Evolutionary conservation across 306 rosid genomes (phyloP), one percentile per base, ranked within the genome.

Genomic region (Malus asiatica): DNA sequence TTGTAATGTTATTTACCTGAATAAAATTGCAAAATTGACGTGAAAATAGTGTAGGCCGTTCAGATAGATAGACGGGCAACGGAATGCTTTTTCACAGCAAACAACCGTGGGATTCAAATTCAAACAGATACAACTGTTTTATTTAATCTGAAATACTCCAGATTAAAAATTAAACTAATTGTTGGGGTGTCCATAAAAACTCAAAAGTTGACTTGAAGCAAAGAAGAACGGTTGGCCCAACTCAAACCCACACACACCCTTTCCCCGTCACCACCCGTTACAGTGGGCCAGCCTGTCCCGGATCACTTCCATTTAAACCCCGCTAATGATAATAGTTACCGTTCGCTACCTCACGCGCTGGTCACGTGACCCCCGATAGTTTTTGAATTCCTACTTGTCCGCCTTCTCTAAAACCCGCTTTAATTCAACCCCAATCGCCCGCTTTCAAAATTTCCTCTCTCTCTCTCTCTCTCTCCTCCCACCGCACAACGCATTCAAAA

Each of bases 301-400:
- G 14, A 3, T 14, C 72, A 3, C 59, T 13, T 9, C 63, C 20
- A 61, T 71, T 76, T 66, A 57, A 73, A 67, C 7, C 83, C 79
- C 64, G n/a, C 78, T 33, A 16, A 77, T 51, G 0, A 14, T 48
- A 15, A 48, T 16, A 8, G 60, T 57, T 57, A 73, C 92, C 94
- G 94, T 91, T 89, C 44, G 68, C 18, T 59, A 1, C 15, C 0
- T 19, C 97, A 83, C 89, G 87, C 77, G 91, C 80, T 18, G 7
- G 42, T 63, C 86, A 80, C 91, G 86, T 85, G 95, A 83, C 18
- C 58, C 3, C 33, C 70, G 27, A 6, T 44, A 80, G 25, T 90
- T 90, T 74, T 92, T 90, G 97, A 92, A 92, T 88, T 81, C 90
- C 88, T 88, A 87, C 90, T 66, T 68, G 52, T 83, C 86, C 86